Base-by-base conservation (phyloP, 2,329 filamentous ascomycete genomes). In the Tolypocladium paradoxum region DNA sequence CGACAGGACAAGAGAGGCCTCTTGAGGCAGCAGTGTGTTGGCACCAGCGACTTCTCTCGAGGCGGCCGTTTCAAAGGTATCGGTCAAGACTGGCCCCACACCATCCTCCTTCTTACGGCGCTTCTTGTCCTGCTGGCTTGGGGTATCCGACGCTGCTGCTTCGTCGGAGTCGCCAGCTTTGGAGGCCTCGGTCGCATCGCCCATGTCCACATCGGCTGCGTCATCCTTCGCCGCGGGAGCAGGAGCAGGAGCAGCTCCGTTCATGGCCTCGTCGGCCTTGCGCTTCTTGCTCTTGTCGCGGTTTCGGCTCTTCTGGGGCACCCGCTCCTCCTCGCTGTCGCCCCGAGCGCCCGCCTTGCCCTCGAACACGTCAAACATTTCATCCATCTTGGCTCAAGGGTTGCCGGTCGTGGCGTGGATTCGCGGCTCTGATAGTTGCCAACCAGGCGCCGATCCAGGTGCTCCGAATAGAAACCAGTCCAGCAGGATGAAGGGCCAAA, bases 51-150 rank as follows among this genome's bases (percentile, higher is more conserved):
- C 81, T 70, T 97, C 89, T 76, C 92, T 81, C 58, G 91, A 95
- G 72, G 96, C 85, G 65, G 93, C 91, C 14, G 93, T 97, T 73
- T 97, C 85, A 69, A 99, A 99, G 14, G 86, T 84, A 73, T 99
- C 93, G 22, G 92, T 90, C 61, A 97, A 81, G 48, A 97, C 85
- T 6, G 92, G 89, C 0, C 55, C 67, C 56, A 85, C 86, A 11
- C 82, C 81, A 62, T 86, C 87, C 53, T 73, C 75, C 60, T 84
- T 81, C 65, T 82, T 78, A 60, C 81, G 77, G 51, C 79, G 76
- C 60, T 86, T 82, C 69, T 89, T 90, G 55, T 71, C 68, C 57
- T 72, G 70, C 51, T 82, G 74, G 53, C 77, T 75, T 4, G 74
- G 73, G 45, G 72, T 73, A 40, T 75, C 71, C 1, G 71, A 70